A percentile compares a stretch with the other conserved stretches of the same genome.
Evolutionary conservation across 1,284 basidiomycete species (phyloP).

Genomic region (Ustilago nuda): DNA sequence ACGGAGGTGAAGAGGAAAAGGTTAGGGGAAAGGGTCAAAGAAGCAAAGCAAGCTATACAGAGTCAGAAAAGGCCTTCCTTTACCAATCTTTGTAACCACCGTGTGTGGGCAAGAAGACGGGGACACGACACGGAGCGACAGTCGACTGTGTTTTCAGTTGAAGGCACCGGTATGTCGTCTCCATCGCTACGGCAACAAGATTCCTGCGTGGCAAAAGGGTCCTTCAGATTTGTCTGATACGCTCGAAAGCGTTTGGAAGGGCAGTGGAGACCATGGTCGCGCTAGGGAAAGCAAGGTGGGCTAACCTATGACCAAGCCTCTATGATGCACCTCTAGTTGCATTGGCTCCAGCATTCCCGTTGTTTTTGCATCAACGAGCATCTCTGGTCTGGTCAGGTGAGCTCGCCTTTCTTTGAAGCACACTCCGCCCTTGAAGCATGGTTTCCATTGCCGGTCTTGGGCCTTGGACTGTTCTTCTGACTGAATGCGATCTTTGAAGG

Average conservation of each 20-base stretch:
- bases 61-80: not conserved
- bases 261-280: not conserved
- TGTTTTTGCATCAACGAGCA: not conserved
- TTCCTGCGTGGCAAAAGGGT: constrained; percentile 12
- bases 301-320: not conserved
- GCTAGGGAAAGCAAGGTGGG: constrained; percentile 2
- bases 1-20: not conserved
- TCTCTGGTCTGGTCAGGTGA: not conserved
- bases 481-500: not conserved
- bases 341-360: constrained; percentile 7
- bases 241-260: too few relatives aligned
- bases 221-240: not conserved
- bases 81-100: too few relatives aligned
- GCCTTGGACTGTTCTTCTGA: not conserved
- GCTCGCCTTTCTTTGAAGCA: not conserved
- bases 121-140: not conserved
- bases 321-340: constrained; percentile 1
- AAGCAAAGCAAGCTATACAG: not conserved
- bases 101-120: not conserved
- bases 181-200: not conserved
- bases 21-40: not conserved
- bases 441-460: not conserved
- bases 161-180: not conserved
- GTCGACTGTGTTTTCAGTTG: not conserved
- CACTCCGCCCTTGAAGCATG: not conserved